Conservation (phyloP, 2,329 filamentous ascomycete species). For the Fusarium nanum region DNA sequence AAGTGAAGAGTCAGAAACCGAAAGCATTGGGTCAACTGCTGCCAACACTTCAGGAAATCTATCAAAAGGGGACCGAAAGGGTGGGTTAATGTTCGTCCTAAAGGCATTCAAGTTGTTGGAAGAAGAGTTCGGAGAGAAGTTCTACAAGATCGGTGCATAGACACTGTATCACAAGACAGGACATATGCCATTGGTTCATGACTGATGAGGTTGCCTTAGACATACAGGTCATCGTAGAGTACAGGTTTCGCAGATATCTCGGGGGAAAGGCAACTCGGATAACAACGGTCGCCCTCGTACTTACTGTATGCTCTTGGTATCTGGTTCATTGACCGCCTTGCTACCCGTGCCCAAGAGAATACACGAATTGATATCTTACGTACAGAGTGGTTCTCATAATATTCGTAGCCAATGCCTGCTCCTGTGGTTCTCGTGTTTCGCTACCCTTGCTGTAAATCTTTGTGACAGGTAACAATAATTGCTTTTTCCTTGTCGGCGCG, state of each 20-base stretch:
- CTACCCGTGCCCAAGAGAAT: neutral
- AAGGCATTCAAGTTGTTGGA: conserved; percentile 68
- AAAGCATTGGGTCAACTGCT: conserved; percentile 46
- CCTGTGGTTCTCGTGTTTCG: conserved; percentile 17
- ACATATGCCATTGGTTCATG: neutral
- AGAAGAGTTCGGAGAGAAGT: conserved; percentile 72
- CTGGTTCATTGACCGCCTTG: conserved; percentile 1
- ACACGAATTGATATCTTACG: neutral
- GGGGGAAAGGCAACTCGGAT: neutral
- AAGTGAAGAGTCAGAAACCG: conserved; percentile 45
- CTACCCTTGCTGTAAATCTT: conserved; percentile 14
- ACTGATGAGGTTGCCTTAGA: neutral
- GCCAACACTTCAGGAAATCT: neutral
- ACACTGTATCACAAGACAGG: neutral
- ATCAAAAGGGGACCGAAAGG: conserved; percentile 50
- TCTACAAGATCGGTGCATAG: conserved; percentile 70
- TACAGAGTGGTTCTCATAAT: neutral
- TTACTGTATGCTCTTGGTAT: neutral
- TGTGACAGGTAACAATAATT: conserved; percentile 17
- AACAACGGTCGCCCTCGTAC: neutral
- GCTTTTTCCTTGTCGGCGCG: conserved; percentile 7
- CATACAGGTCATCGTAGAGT: neutral
- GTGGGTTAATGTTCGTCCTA: conserved; percentile 67
- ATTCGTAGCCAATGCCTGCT: conserved; percentile 5
- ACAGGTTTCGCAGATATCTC: neutral